phyloP scores from a whole-genome alignment of 352 stramenopile genomes.

The Phytophthora aleatoria region DNA sequence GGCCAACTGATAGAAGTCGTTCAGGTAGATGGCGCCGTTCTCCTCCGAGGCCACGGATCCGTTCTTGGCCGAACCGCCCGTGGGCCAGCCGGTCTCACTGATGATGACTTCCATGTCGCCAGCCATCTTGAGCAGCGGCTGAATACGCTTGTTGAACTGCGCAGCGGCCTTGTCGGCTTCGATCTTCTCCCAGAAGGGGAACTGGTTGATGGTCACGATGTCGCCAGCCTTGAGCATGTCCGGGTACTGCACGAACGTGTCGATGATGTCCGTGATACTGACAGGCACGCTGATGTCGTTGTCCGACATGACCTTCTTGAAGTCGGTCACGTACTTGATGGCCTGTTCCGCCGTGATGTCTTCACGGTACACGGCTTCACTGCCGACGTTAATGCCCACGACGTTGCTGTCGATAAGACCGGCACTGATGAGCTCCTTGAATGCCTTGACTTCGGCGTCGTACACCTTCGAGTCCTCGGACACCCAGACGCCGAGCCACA shows the following conservation, averaged over 20 bases:
- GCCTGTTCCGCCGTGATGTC: conserved; percentile 76
- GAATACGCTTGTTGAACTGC: conserved; percentile 79
- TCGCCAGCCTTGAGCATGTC: conserved; percentile 75
- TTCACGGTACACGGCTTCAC: conserved; percentile 78
- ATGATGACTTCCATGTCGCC: conserved; percentile 80
- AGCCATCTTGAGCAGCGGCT: conserved; percentile 67
- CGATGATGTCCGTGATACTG: conserved; percentile 84
- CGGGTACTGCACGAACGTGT: conserved; percentile 79
- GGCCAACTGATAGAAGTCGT: conserved; percentile 79
- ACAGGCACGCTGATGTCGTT: conserved; percentile 65
- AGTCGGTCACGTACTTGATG: conserved; percentile 73
- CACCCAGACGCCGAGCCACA: conserved; percentile 88
- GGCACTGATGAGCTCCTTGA: conserved; percentile 64
- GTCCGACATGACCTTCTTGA: conserved; percentile 70
- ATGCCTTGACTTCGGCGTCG: conserved; percentile 62
- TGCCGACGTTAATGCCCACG: conserved; percentile 86
- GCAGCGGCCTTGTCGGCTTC: conserved; percentile 53
- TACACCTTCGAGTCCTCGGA: conserved; percentile 66
- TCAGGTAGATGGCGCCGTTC: conserved; percentile 66
- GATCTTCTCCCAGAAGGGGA: conserved; percentile 85
- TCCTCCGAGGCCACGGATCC: conserved; percentile 61
- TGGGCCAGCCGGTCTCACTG: conserved; percentile 84
- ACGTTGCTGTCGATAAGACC: conserved; percentile 79
- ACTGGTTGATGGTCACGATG: conserved; percentile 86
- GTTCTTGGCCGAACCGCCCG: conserved; percentile 61